Evolutionary conservation across 176 grass and related monocot species (phyloP), one percentile per base, ranked within the genome.

Genomic region (Eleusine indica): DNA sequence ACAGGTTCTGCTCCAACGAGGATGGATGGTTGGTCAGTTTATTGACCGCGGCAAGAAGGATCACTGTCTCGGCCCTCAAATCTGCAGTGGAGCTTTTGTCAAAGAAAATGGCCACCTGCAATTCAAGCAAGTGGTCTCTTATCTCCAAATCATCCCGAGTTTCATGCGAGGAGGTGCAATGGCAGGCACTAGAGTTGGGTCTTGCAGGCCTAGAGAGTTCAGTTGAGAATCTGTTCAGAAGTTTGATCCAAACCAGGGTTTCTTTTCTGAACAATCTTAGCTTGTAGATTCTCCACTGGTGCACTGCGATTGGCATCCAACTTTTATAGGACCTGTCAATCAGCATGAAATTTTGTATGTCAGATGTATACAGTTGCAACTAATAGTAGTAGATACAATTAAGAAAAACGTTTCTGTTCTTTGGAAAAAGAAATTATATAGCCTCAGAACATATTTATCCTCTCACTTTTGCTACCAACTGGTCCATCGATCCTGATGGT

Each of bases 211-310:
- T 85, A n/a, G 80, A 81, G 85, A 77, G 71, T 6, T 83, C 52
- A 70, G 62, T 82, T 15, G 77, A 77, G 49, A 76, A 42, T 41
- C 75, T 84, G 38, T 87, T 87, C 46, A 70, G 81, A 68, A 57
- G 66, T 79, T 32, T 86, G 80, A 87, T 90, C 69, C 89, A 87
- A 75, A 75, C 19, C 6, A 80, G 89, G 76, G 89, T 80, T 38
- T 87, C 89, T 61, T 75, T 90, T 75, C 80, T 87, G 41, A 90
- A 90, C 65, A 87, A 56, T 63, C 72, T 85, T 30, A 87, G 75
- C 80, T 79, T 11, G 40, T 87, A 76, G 78, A 87, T 58, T 76
- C 56, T 40, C 71, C 49, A 19, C 0, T 70, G 7, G 47, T 72
- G 66, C 83, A 3, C 44, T 70, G 66, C 48, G 64, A 65, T 86